Evolutionary conservation across 345 rosid genomes (phyloP).

Genomic region (Aethionema arabicum): DNA sequence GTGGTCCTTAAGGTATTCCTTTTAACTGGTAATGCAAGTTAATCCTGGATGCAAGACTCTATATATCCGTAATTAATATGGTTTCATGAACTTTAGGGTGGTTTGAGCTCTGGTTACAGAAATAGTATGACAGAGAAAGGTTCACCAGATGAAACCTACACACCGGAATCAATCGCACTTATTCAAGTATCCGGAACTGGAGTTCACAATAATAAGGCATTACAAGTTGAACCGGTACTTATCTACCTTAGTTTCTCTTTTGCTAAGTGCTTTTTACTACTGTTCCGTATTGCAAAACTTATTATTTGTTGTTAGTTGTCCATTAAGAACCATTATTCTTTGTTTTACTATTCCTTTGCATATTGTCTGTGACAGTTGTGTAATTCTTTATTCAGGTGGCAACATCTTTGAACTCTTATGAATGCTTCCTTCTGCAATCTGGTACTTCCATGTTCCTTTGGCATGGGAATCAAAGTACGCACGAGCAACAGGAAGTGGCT

Average conservation of each 20-base stretch:
- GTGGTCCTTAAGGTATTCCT: conserved; percentile 78
- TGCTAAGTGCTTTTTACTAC: conserved; percentile 10
- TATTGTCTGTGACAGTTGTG: conserved; percentile 19
- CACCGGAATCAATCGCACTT: conserved; percentile 69
- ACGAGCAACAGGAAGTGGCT: conserved; percentile 86
- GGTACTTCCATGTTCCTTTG: conserved; percentile 80
- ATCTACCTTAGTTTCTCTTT: conserved; percentile 15
- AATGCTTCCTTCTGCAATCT: conserved; percentile 93
- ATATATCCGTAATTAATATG: conserved; percentile 20
- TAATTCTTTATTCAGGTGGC: conserved; percentile 59
- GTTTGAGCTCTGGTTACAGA: conserved; percentile 90
- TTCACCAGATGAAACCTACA: conserved; percentile 66
- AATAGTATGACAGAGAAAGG: conserved; percentile 60
- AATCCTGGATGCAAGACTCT: conserved; percentile 17
- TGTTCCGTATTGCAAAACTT: conserved; percentile 16
- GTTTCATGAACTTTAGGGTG: conserved; percentile 61
- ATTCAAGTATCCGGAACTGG: conserved; percentile 81
- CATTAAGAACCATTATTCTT: conserved; percentile 8
- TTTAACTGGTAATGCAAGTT: conserved; percentile 17
- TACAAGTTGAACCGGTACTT: conserved; percentile 87
- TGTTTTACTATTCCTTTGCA: conserved; percentile 1
- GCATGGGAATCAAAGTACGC: conserved; percentile 86
- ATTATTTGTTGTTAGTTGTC: conserved; percentile 11
- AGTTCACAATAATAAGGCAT: conserved; percentile 64
- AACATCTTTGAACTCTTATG: conserved; percentile 72